Evolutionary conservation across 164 flowering plant species (phyloP), one percentile per base, ranked within the genome.

Genomic region (Saururus chinensis): DNA sequence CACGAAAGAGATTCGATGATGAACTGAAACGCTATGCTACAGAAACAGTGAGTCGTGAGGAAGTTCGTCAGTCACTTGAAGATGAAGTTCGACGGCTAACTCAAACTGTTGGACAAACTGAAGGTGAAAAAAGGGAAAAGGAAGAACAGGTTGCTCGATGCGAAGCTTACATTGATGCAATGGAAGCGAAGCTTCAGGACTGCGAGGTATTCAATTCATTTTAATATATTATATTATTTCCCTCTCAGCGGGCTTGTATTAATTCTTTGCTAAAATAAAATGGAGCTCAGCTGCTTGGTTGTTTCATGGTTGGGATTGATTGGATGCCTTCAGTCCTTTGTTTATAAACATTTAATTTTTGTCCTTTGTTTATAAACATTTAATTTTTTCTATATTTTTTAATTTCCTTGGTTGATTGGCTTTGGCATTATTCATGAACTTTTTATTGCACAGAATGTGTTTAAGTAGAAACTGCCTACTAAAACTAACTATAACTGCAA

Each of bases 101-200:
- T 25, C 77, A 91, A 74, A 83, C 97, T 22, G 97, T 85, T 62
- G 99, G 93, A 57, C 88, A 95, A 71, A 89, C 96, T 57, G 96
- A 84, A 80, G 96, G 82, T 63, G 93, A 87, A 68, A 91, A 89
- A 72, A 71, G 92, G 64, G 97, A 91, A 69, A 95, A 95, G 74
- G 99, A 95, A 76, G 95, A 87, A 68, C 96, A 91, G 73, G 84
- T 95, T 80, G 84, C 90, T 72, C 82, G 93, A 30, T 91, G 96
- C 77, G 97, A 95, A 74, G 88, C 89, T 13, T 95, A 84, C 73
- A 91, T 95, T 73, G 87, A 89, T 74, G 92, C 88, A 63, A 83
- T 89, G 88, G 96, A 91, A 72, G 80, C 90, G 37, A 89, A 86
- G 76, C 65, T 95, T 79, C 87, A 86, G 63, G 79, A 91, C 4